Base-by-base conservation (phyloP, 1,139 yeast species). In the Magnusiomyces tetraspermus region DNA sequence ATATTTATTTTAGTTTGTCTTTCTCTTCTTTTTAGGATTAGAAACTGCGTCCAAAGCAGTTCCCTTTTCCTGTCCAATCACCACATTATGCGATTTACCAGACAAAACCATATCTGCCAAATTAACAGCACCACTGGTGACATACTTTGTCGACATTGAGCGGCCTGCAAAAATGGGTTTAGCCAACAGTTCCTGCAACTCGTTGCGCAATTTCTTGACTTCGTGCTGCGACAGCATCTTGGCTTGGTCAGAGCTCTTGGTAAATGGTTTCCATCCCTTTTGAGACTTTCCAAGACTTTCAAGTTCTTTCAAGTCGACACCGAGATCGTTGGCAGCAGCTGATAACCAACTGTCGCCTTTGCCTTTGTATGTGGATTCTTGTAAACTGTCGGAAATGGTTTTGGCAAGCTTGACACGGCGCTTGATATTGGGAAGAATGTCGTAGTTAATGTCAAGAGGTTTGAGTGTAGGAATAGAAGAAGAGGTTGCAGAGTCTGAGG, bases 311-410 rank as follows among this genome's bases (percentile, higher is more conserved):
- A 67, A 41, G 46, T 85, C 95, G 36, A 90, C 71, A 3, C 96
- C 99, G 53, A 94, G 74, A 54, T 92, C 98, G 51, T 85, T 94
- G 0, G 97, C 98, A 0, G 97, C 97, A 64, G 88, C 83, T 55
- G 79, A 78, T 55, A 89, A 74, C 97, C 97, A 90, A 28, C 79
- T 74, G 53, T 79, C 80, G 60, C 86, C 94, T 62, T 88, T 87
- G 41, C 77, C 76, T 47, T 82, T 71, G 2, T 85, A 78, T 13
- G 80, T 74, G 13, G 78, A 71, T 0, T 83, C 76, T 21, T 83
- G 72, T 47, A 78, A 79, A 21, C 85, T 75, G 60, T 87, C 95
- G 0, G 95, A 89, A 51, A 94, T 73, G 61, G 80, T 78, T 33
- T 83, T 76, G 3, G 97, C 88, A 46, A 89, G 62, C 15, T 67